Conservation (phyloP, 1,284 basidiomycete genomes). For the Ustilago esculenta region DNA sequence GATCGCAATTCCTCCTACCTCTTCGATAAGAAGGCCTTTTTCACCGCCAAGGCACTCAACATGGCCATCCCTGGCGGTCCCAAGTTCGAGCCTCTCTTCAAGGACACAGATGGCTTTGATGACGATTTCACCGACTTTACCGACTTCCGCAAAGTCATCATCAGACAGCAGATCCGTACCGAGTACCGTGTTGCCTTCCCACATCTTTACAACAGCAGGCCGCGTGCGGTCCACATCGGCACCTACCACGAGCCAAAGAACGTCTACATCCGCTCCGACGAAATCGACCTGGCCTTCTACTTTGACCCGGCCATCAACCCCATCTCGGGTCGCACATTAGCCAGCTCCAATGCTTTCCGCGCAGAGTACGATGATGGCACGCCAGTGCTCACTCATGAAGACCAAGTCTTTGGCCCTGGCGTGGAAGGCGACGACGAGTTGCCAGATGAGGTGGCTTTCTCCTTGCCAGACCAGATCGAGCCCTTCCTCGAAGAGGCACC, state of each 20-base stretch:
- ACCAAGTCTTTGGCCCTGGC: constrained; percentile 83
- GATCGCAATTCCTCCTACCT: constrained; percentile 83
- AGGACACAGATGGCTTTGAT: constrained; percentile 96
- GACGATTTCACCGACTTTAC: constrained; percentile 99
- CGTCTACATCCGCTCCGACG: constrained; percentile 98
- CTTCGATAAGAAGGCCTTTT: constrained; percentile 98
- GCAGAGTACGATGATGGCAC: constrained; percentile 58
- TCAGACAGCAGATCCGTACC: constrained; percentile 96
- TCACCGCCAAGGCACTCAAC: constrained; percentile 93
- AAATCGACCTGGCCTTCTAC: constrained; percentile 99
- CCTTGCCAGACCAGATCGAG: constrained; percentile 80
- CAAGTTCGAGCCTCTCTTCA: constrained; percentile 76
- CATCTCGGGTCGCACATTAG: constrained; percentile 71
- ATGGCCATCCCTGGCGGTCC: constrained; percentile 98
- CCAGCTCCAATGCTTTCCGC: constrained; percentile 52
- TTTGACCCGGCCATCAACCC: constrained; percentile 90
- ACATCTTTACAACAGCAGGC: constrained; percentile 97
- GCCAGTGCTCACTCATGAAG: constrained; percentile 80
- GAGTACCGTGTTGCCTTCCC: constrained; percentile 99
- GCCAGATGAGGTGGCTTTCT: constrained; percentile 79
- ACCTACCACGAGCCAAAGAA: constrained; percentile 95
- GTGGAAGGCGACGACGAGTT: constrained; percentile 73
- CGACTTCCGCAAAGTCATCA: constrained; percentile 99
- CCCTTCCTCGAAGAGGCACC: constrained; percentile 86
- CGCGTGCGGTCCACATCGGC: constrained; percentile 90